phyloP scores from a whole-genome alignment of 306 rosid genomes.

The Mimosa pudica region DNA sequence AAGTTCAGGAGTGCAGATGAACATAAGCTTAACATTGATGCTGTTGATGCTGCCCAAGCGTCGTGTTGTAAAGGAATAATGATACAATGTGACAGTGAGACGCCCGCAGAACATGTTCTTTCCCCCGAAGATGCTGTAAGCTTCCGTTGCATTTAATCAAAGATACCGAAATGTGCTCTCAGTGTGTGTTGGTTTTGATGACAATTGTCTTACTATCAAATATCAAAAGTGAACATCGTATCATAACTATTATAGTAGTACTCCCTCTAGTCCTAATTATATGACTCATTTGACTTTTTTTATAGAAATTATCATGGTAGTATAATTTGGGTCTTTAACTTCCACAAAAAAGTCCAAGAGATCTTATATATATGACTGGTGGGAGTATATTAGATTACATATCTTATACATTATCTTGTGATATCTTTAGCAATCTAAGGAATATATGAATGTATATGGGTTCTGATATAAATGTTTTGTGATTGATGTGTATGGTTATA shows the following conservation, averaged over 20 bases:
- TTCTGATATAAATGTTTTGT: no score
- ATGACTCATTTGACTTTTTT: no score
- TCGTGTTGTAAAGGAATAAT: conserved; percentile 62
- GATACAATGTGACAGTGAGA: conserved; percentile 51
- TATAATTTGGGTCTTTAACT: no score
- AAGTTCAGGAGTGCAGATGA: conserved; percentile 52
- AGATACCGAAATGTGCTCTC: no score
- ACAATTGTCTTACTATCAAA: background rate
- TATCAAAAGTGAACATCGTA: background rate
- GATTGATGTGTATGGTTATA: no score
- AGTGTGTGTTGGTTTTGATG: no score
- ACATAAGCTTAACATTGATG: conserved; percentile 37
- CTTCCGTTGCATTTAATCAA: conserved; percentile 22
- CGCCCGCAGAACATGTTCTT: conserved; percentile 53
- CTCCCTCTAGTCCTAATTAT: no score
- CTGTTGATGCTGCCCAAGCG: conserved; percentile 51
- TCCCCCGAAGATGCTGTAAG: conserved; percentile 78
- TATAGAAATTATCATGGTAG: no score
- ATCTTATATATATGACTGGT: no score
- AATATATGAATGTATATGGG: no score
- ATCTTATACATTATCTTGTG: background rate
- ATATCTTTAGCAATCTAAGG: background rate
- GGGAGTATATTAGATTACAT: background rate
- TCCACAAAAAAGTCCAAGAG: no score
- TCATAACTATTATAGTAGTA: no score